Evolutionary conservation across 73 alveolate genomes (phyloP), one percentile per base, ranked within the genome.

Genomic region (Stentor coeruleus): DNA sequence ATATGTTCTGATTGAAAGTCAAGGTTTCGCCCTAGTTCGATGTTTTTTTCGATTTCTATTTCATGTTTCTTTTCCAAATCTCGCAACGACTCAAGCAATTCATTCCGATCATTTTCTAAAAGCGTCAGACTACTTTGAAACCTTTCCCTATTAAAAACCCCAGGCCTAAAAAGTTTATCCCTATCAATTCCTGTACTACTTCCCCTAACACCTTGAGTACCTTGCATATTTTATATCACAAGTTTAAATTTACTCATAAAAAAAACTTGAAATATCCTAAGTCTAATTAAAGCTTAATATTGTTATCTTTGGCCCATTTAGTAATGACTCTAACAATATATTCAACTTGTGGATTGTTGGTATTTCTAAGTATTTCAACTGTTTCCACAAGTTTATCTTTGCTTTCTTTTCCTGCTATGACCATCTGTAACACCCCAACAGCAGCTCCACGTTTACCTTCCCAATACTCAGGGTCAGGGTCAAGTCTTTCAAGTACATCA

Each of bases 381-480:
- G 94, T 95, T 82, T 93, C 98, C 79, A 84, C 83, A 38, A 89
- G 90, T 49, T 82, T 76, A 82, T 91, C 96, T 60, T 84, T 92
- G 28, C 90, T 55, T 59, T 82, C 95, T 77, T 93, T 95, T 36
- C 98, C 97, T 38, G 97, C 98, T 15, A 92, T 92, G 3, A 91
- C 95, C 82, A 90, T 88, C 76, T 93, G 95, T 91, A 93, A 92
- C 72, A 95, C 97, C 35, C 99, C 99, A 79, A 95, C 94, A 38
- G 98, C 99, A 37, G 98, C 96, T 3, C 95, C 91, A 14, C 93
- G 74, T 38, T 90, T 87, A n/a, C 93, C 99, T 83, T 97, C 99
- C 94, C 98, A 92, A 87, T 91, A 96, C 86, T 97, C 99, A 11
- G 96, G 96, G 75, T 96, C 99, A 3, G 99, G 98, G 83, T 96